Conservation (phyloP, 2,329 filamentous ascomycete genomes). For the Neonectria sp. region DNA sequence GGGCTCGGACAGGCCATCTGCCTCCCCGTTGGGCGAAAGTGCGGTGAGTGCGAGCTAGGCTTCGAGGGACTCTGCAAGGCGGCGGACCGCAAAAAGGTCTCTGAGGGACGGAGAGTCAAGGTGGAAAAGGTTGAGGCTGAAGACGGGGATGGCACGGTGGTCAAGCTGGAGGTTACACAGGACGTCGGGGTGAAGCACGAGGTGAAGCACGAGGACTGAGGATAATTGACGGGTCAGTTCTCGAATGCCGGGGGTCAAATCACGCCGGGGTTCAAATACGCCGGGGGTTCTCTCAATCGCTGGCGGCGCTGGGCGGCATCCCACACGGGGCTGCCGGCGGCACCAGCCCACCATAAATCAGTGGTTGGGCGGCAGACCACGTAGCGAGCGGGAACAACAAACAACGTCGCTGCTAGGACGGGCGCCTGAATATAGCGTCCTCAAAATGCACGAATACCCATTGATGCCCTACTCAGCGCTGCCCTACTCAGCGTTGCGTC, state of each 20-base stretch:
- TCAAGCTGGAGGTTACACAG: constrained; percentile 44
- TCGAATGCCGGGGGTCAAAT: neutral
- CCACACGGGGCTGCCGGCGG: constrained; percentile 19
- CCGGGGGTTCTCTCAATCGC: neutral
- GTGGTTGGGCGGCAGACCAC: constrained; percentile 25
- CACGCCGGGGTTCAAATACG: neutral
- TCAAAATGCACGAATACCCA: constrained; percentile 38
- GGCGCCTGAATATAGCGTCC: constrained; percentile 11
- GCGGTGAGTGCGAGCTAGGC: constrained; percentile 89
- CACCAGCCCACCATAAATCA: constrained; percentile 21
- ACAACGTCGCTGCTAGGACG: constrained; percentile 8
- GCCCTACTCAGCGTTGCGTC: constrained; percentile 21
- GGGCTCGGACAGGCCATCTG: constrained; percentile 92
- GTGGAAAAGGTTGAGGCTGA: constrained; percentile 48
- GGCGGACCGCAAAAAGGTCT: constrained; percentile 76
- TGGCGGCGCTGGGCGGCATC: constrained; percentile 8
- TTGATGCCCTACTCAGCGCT: constrained; percentile 30
- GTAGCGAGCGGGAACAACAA: constrained; percentile 29
- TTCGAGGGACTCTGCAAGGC: constrained; percentile 82
- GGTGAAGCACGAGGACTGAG: constrained; percentile 30
- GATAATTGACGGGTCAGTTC: constrained; percentile 19
- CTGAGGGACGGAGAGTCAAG: constrained; percentile 66
- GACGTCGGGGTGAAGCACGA: constrained; percentile 49
- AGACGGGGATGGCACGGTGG: constrained; percentile 35
- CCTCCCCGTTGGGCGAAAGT: constrained; percentile 82